A percentile compares a stretch with the other conserved stretches of the same genome.
phyloP scores from a whole-genome alignment of 805 yeast genomes.

The Candida taoyuanica region DNA sequence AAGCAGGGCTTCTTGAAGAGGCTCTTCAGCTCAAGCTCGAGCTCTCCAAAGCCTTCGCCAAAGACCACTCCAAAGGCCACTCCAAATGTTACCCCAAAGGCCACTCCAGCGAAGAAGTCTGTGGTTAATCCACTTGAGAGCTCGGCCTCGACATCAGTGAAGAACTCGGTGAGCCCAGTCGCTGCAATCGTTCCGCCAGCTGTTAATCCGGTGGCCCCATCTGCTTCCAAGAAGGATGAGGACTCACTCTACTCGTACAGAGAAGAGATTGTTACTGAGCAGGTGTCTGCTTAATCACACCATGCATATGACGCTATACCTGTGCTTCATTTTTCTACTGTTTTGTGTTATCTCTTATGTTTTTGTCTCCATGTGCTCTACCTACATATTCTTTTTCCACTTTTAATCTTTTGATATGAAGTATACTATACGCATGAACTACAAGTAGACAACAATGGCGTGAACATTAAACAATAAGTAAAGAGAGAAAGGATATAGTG shows the following conservation, averaged over 20 bases:
- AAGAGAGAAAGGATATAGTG: background rate
- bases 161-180: constrained; percentile 2
- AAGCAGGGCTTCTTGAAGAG: constrained; percentile 12
- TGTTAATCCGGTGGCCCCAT: constrained; percentile 2
- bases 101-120: constrained; percentile 9
- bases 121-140: background rate
- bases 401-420: no score
- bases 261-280: background rate
- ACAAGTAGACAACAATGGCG: no score
- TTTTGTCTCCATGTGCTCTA: background rate
- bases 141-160: constrained; percentile 1
- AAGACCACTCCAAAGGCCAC: constrained; percentile 7
- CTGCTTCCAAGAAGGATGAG: constrained; percentile 3
- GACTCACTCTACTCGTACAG: background rate
- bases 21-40: constrained; percentile 3
- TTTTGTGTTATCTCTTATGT: background rate
- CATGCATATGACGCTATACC: background rate
- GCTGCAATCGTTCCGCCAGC: constrained; percentile 4
- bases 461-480: background rate
- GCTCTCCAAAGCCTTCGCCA: constrained; percentile 6
- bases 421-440: no score
- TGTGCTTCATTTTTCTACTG: background rate
- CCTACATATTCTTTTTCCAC: background rate
- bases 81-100: constrained; percentile 10
- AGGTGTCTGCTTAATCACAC: background rate